A percentile compares a stretch with the other conserved stretches of the same genome.
phyloP scores from a whole-genome alignment of 163 green algal genomes.

The Prototheca cutis region DNA sequence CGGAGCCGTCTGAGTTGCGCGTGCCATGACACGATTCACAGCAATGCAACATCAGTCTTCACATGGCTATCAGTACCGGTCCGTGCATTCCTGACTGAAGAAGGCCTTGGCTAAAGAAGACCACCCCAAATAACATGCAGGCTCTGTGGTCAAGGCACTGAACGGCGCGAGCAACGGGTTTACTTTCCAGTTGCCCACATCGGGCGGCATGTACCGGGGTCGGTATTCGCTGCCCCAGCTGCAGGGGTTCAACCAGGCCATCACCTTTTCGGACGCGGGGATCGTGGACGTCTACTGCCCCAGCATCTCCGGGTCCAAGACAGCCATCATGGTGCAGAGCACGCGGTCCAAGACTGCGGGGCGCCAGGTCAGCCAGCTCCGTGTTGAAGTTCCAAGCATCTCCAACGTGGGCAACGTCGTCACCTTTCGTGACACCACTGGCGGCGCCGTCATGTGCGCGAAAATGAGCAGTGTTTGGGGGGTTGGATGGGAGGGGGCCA shows the following conservation, averaged over 20 bases:
- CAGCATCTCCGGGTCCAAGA: background rate
- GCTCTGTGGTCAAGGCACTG: background rate
- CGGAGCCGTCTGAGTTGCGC: too few species aligned
- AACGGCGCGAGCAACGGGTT: background rate
- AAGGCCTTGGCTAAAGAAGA: background rate
- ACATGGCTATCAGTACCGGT: background rate
- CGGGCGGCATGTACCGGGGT: background rate
- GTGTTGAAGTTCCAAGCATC: background rate
- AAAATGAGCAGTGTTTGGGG: background rate
- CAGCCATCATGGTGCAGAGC: background rate
- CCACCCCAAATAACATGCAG: background rate
- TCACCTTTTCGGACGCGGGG: background rate
- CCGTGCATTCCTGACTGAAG: background rate
- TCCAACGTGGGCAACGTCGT: background rate
- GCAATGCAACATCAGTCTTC: background rate
- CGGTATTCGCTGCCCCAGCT: background rate
- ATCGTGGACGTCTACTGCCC: conserved; percentile 1
- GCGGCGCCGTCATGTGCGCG: background rate
- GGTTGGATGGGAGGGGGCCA: background rate
- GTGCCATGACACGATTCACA: background rate
- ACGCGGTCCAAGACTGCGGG: background rate
- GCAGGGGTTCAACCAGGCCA: background rate
- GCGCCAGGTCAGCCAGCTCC: background rate
- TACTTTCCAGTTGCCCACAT: background rate
- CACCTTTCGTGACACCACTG: background rate